Conservation (phyloP, 106 monocot species). For the Posidonia australis region DNA sequence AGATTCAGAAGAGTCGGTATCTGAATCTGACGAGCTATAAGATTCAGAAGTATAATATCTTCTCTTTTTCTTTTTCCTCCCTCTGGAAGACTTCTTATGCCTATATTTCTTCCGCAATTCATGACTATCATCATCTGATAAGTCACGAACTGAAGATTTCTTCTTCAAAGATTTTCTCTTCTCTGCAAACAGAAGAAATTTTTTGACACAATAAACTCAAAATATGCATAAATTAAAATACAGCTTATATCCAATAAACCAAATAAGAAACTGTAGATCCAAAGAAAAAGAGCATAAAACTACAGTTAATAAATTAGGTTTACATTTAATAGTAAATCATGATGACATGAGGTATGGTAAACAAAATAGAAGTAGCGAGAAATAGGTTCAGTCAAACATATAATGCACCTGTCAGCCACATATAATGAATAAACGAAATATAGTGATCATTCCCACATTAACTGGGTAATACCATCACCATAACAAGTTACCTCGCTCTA, state of each 20-base stretch:
- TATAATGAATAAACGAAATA: neutral
- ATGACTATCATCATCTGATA: conserved; percentile 30
- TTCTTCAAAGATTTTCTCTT: conserved; percentile 58
- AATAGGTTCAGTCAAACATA: neutral
- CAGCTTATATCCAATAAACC: too few relatives aligned
- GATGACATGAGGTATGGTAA: too few relatives aligned
- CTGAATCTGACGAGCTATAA: conserved; percentile 46
- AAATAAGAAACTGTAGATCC: neutral
- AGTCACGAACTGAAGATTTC: conserved; percentile 28
- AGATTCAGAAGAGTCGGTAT: conserved; percentile 46
- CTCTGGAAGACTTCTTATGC: conserved; percentile 54
- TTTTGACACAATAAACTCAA: too few relatives aligned
- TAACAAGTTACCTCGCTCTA: conserved; percentile 26
- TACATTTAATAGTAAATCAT: too few relatives aligned
- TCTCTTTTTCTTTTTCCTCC: conserved; percentile 60
- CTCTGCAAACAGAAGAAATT: conserved; percentile 32
- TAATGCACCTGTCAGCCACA: neutral
- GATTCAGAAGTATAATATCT: conserved; percentile 45
- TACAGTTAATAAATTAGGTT: too few relatives aligned
- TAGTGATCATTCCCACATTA: neutral
- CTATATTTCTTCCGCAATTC: conserved; percentile 28
- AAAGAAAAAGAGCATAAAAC: too few relatives aligned
- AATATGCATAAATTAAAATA: too few relatives aligned
- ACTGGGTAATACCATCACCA: too few relatives aligned
- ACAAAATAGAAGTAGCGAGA: too few relatives aligned